phyloP scores from a whole-genome alignment of 371 early-diverging fungal species.

The Lichtheimia ornata region DNA sequence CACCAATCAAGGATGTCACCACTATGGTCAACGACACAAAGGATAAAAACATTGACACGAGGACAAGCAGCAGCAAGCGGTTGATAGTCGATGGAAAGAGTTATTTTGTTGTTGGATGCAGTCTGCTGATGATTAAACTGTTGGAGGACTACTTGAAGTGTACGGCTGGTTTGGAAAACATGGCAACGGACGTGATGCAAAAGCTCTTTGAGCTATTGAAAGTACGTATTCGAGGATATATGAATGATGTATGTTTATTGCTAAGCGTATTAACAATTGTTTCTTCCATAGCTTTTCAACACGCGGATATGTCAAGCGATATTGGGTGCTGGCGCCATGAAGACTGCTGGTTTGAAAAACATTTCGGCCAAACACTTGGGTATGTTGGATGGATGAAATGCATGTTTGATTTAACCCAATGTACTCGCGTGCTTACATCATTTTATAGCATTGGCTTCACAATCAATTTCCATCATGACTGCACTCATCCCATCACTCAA shows the following conservation, averaged over 20 bases:
- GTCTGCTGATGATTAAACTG: slow-evolving; percentile 82
- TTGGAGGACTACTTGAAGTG: slow-evolving; percentile 87
- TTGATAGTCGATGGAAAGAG: slow-evolving; percentile 60
- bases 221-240: slow-evolving; percentile 32
- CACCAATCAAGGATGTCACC: slow-evolving; percentile 9
- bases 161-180: slow-evolving; percentile 69
- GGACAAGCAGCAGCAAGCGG: slow-evolving; percentile 36
- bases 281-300: slow-evolving; percentile 73
- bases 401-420: background rate
- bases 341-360: slow-evolving; percentile 91
- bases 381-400: slow-evolving; percentile 19
- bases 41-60: background rate
- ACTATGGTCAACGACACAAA: slow-evolving; percentile 10
- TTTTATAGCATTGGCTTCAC: slow-evolving; percentile 80
- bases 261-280: too few relatives aligned
- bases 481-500: slow-evolving; percentile 81
- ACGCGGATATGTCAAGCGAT: slow-evolving; percentile 92
- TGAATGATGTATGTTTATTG: background rate
- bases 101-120: slow-evolving; percentile 86
- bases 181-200: slow-evolving; percentile 84
- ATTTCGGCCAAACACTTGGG: slow-evolving; percentile 94
- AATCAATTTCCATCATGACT: slow-evolving; percentile 83
- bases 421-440: background rate
- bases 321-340: slow-evolving; percentile 93
- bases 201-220: slow-evolving; percentile 83